These are phyloP conservation scores for Geotrichum ghanense DNA, from an alignment of 805 yeast species.

Conservation along the genomic window DNA sequence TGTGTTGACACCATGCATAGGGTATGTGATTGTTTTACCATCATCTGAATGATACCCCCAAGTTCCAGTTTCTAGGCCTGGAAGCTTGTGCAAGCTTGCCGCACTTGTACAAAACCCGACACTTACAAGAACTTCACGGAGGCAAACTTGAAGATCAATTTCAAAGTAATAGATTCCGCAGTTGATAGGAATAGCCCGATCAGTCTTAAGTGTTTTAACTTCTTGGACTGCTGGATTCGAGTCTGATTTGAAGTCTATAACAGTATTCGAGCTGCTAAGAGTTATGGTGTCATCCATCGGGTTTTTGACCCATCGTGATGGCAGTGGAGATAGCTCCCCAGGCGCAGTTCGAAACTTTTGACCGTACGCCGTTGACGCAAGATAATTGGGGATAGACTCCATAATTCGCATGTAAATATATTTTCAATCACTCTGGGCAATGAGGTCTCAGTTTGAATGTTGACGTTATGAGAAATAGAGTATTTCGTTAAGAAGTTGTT, in stretches of 20 bases:
- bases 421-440: too few relatives aligned
- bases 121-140: background rate
- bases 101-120: constrained; percentile 33
- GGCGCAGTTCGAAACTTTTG: background rate
- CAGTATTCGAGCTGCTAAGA: constrained; percentile 5
- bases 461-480: too few relatives aligned
- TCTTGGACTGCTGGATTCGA: constrained; percentile 6
- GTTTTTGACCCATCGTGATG: constrained; percentile 13
- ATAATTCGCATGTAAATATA: too few relatives aligned
- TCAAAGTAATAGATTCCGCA: constrained; percentile 44
- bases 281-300: constrained; percentile 8
- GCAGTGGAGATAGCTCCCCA: constrained; percentile 16
- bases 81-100: constrained; percentile 27
- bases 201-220: constrained; percentile 21
- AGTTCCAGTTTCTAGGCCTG: constrained; percentile 37
- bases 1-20: constrained; percentile 30
- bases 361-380: background rate
- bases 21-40: constrained; percentile 32
- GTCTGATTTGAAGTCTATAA: constrained; percentile 4
- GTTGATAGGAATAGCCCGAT: constrained; percentile 28
- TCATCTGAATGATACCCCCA: constrained; percentile 46
- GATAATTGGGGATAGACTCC: background rate
- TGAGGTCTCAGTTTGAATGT: too few relatives aligned
- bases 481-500: too few relatives aligned
- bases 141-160: constrained; percentile 24